Evolutionary conservation across 495 filamentous ascomycete species (phyloP), one percentile per base, ranked within the genome.

Genomic region (Glarea lozoyensis): DNA sequence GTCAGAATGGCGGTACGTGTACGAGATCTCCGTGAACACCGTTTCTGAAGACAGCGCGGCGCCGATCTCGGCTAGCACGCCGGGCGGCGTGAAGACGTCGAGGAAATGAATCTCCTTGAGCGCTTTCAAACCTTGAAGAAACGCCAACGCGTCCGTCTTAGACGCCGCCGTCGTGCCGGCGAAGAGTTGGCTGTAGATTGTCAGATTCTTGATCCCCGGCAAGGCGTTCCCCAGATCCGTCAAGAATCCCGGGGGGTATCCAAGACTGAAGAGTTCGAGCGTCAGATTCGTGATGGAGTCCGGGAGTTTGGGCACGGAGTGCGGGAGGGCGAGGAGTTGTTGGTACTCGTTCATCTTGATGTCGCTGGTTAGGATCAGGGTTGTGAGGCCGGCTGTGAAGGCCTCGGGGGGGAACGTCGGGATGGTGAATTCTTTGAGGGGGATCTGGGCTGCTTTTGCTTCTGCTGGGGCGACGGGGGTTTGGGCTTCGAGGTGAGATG

Each of bases 331-430:
- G 27, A 55, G 43, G 20, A 50, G 34, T 5, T 0, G 1, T 3
- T 36, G 40, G 38, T 54, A 54, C 22, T 50, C 44, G 13, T 43
- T 33, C 17, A 48, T 34, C 27, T 45, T 42, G 40, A 55, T 50
- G 25, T 55, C 47, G 21, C 35, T 17, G 6, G 52, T 55, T 0
- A 55, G 43, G 37, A 55, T 47, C 7, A 51, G 32, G 13, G 48
- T 34, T 23, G 23, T 31, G 13, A 50, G 49, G 18, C 51, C 51
- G 7, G 48, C 15, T 2, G 49, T 37, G 51, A 58, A 56, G 5
- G 47, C 48, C 31, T 57, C 52, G 23, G 68, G 66, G 42, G 67
- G 73, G 65, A 73, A 80, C 65, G 76, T 76, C 18, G 75, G 68
- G 1, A 73, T 71, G 53, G 68, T 72, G 59, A 53, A 53, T 37